Percentiles rank a stretch among this genome's conserved stretches.
These are phyloP conservation scores for Ustilago bromivora DNA, from an alignment of 1,284 basidiomycete genomes.

Conservation along the genomic window DNA sequence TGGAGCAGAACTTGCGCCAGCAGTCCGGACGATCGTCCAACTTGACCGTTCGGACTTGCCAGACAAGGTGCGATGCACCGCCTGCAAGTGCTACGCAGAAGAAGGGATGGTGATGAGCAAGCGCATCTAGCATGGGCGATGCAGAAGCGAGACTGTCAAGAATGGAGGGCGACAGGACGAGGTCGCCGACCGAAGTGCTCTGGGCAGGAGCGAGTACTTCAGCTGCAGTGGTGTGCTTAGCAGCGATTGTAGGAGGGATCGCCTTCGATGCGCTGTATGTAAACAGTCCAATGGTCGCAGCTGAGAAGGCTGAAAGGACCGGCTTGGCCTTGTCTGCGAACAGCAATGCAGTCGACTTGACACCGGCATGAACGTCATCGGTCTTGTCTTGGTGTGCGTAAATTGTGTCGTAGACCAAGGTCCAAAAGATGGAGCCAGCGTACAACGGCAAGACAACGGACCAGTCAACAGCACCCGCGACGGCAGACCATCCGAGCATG, in stretches of 20 bases:
- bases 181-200: constrained; percentile 22
- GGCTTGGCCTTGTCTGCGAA: constrained; percentile 81
- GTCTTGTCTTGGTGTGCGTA: constrained; percentile 99
- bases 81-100: constrained; percentile 80
- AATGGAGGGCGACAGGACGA: constrained; percentile 24
- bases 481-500: constrained; percentile 93
- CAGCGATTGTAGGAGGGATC: constrained; percentile 21
- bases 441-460: constrained; percentile 81
- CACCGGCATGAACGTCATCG: constrained; percentile 88
- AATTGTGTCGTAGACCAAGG: constrained; percentile 95
- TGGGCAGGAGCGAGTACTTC: constrained; percentile 14
- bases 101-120: constrained; percentile 74
- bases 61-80: constrained; percentile 82
- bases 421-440: constrained; percentile 89
- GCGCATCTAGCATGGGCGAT: constrained; percentile 21
- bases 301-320: constrained; percentile 81
- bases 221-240: constrained; percentile 11
- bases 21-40: constrained; percentile 85
- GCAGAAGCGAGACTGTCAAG: constrained; percentile 18
- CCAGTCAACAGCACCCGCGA: constrained; percentile 87
- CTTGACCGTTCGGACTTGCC: constrained; percentile 78
- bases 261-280: constrained; percentile 74
- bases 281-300: constrained; percentile 80
- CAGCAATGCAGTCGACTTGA: constrained; percentile 92
- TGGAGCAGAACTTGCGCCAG: constrained; percentile 89